phyloP scores from a whole-genome alignment of 1,284 basidiomycete species.

The Trametes hirsuta region DNA sequence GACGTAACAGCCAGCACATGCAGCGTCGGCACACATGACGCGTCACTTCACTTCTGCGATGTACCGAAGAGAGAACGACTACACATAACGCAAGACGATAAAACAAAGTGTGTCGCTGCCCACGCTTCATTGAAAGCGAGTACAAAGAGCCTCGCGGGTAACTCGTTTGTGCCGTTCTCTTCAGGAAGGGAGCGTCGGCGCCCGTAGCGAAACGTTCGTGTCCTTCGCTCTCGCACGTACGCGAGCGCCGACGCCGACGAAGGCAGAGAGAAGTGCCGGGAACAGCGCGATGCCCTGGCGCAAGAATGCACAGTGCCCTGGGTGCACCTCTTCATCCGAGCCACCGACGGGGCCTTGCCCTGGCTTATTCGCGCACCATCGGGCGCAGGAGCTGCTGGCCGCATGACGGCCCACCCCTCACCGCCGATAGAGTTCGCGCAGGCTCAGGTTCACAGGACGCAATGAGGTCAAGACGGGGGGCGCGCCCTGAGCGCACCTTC shows the following conservation, averaged over 20 bases:
- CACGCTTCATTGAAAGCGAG: too few species aligned
- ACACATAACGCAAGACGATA: too few species aligned
- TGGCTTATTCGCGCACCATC: neutral
- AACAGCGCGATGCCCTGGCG: neutral
- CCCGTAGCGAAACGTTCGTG: neutral
- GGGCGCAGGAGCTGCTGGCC: neutral
- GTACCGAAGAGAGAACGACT: too few species aligned
- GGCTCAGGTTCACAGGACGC: neutral
- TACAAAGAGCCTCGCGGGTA: too few species aligned
- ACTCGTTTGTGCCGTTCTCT: too few species aligned
- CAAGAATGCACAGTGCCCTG: neutral
- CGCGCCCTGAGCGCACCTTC: neutral
- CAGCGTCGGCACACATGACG: too few species aligned
- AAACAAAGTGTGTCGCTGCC: too few species aligned
- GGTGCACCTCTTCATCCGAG: neutral
- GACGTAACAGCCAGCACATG: too few species aligned
- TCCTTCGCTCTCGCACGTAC: neutral
- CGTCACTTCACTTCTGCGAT: too few species aligned
- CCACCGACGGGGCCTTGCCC: neutral
- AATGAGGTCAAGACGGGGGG: neutral
- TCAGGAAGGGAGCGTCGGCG: neutral
- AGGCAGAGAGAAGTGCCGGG: neutral
- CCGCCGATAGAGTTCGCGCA: slow-evolving; percentile 5
- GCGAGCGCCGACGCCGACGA: neutral
- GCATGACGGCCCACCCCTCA: neutral